Base-by-base conservation (phyloP, 2,329 filamentous ascomycete species). In the Nemania abortiva region DNA sequence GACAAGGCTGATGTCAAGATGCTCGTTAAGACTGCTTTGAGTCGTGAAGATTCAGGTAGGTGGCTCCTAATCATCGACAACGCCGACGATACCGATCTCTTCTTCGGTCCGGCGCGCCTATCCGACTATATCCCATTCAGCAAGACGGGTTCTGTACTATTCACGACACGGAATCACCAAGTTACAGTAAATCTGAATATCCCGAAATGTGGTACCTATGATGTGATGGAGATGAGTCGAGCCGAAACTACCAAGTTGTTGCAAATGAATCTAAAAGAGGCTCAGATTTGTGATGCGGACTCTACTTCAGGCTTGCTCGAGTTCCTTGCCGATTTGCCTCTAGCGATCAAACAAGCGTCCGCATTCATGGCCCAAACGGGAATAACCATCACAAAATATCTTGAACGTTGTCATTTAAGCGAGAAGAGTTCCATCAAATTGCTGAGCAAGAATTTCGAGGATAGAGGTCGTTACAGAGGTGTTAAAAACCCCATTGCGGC, bases 381-480 rank as follows among this genome's bases (percentile, higher is more conserved):
- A 10, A 45, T 58, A 20, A 39, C 55, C 11, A 47, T 20, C 10
- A 47, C 34, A 7, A 45, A 47, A 18, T 58, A 47, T 58, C 31
- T 58, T 37, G 55, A 9, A n/a, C 34, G 22, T 58, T 58, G 34
- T 37, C 31, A 18, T 31, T 42, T 20, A 31, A 45, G 31, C 55
- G 3, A 9, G 6, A n/a, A 18, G 2, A n/a, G 13, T 10, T 29
- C 47, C 22, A 18, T 45, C 3, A 58, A 58, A 39, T 11, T 58
- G 27, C 20, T 58, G 22, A 58, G 31, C 20, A 58, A 47, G 47
- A 37, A 58, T 24, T 47, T 45, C 18, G 22, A 39, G 37, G 55
- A 58, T 29, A 15, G 15, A 15, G 18, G 22, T 58, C 55, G 55
- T 20, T 39, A 27, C 47, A 39, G 13, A 24, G 15, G 7, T 18